These are phyloP conservation scores for Phytomonas francai DNA, from an alignment of 208 protist genomes.

Conservation along the genomic window DNA sequence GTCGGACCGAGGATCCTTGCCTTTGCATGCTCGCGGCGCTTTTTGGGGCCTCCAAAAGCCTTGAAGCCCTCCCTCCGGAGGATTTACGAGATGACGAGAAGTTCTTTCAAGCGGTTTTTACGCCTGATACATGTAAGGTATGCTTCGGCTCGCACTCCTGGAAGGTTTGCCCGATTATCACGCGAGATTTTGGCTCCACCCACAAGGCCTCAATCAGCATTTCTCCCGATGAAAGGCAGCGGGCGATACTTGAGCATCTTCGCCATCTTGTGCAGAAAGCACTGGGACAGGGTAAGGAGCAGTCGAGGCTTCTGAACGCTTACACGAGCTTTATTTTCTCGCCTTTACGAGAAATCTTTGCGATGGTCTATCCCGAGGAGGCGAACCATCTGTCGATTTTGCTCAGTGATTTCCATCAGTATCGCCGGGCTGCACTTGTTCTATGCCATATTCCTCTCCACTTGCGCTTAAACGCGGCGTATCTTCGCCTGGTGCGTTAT, in stretches of 20 bases:
- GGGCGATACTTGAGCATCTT: conserved; percentile 49
- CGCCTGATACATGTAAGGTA: conserved; percentile 51
- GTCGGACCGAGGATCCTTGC: conserved; percentile 10
- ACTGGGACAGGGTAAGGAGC: conserved; percentile 15
- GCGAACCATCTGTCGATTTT: conserved; percentile 62
- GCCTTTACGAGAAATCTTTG: conserved; percentile 66
- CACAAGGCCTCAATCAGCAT: conserved; percentile 40
- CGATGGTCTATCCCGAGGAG: conserved; percentile 33
- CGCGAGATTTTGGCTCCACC: conserved; percentile 53
- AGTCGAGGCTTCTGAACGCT: conserved; percentile 38
- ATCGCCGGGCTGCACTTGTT: conserved; percentile 72
- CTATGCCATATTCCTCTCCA: conserved; percentile 74
- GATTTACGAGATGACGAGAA: no score
- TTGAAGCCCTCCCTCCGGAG: no score
- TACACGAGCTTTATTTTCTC: conserved; percentile 78
- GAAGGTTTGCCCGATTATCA: conserved; percentile 73
- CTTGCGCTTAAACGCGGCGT: conserved; percentile 41
- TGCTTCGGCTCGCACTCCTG: conserved; percentile 76
- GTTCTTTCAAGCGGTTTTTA: conserved; percentile 60
- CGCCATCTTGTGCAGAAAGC: conserved; percentile 25
- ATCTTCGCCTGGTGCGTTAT: conserved; percentile 42
- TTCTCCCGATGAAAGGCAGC: conserved; percentile 65
- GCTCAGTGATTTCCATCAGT: conserved; percentile 56
- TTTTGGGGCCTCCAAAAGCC: background rate
- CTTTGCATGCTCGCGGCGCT: conserved; percentile 9